These are phyloP conservation scores for Meira miltonrushii DNA, from an alignment of 1,284 basidiomycete species.

Conservation along the genomic window DNA sequence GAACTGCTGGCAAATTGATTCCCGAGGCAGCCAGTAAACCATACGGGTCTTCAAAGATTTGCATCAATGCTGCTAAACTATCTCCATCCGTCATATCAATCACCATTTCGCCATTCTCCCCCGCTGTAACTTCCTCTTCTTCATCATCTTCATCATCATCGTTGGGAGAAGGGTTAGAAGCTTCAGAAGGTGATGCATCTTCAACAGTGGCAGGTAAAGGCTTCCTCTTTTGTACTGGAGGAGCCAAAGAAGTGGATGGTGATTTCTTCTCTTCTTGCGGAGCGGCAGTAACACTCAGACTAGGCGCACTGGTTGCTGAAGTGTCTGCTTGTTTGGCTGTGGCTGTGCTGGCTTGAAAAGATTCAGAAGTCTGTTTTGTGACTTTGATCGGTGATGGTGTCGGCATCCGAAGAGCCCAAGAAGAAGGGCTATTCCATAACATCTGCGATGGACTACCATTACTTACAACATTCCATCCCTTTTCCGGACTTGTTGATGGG, in stretches of 20 bases:
- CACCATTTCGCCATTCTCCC: constrained; percentile 14
- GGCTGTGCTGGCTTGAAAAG: background rate
- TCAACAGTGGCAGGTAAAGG: constrained; percentile 48
- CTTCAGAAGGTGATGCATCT: constrained; percentile 36
- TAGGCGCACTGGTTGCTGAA: background rate
- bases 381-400: background rate
- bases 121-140: constrained; percentile 14
- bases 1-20: constrained; percentile 26
- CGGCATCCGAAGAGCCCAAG: constrained; percentile 1
- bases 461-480: constrained; percentile 21
- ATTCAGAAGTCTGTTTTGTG: background rate
- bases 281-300: background rate
- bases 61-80: constrained; percentile 19
- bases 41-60: constrained; percentile 48
- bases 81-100: constrained; percentile 9
- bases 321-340: background rate
- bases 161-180: constrained; percentile 22
- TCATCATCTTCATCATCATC: constrained; percentile 17
- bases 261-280: background rate
- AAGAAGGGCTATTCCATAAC: constrained; percentile 3
- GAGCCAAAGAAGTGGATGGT: constrained; percentile 2
- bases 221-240: constrained; percentile 7
- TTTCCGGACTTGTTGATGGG: constrained; percentile 29
- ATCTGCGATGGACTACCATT: background rate
- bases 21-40: constrained; percentile 42